These are phyloP conservation scores for Paraphoma sp. DNA, from an alignment of 2,329 filamentous ascomycete genomes.

Conservation along the genomic window DNA sequence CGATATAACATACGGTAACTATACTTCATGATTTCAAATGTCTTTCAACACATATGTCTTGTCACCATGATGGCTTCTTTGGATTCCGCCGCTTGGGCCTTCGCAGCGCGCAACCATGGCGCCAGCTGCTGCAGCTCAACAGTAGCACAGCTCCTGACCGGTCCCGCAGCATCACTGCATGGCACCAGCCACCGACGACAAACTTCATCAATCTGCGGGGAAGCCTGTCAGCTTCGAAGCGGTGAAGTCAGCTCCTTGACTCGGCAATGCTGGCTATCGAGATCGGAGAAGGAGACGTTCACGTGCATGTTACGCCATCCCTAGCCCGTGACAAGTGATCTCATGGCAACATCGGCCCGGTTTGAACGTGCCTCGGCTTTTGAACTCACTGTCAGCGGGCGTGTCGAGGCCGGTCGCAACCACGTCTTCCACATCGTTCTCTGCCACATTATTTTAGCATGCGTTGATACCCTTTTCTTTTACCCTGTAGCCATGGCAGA, in stretches of 20 bases:
- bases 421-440: not conserved
- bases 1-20: too few relatives aligned
- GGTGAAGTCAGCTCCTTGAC: not conserved
- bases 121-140: slow-evolving; percentile 10
- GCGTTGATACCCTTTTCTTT: slow-evolving; percentile 28
- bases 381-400: slow-evolving; percentile 4
- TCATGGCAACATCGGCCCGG: slow-evolving; percentile 16
- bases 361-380: slow-evolving; percentile 28
- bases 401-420: not conserved
- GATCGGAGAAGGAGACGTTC: not conserved
- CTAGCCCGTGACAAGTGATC: not conserved
- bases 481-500: slow-evolving; percentile 62
- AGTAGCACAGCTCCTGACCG: slow-evolving; percentile 20
- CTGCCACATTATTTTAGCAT: slow-evolving; percentile 18
- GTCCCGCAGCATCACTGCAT: slow-evolving; percentile 16
- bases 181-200: not conserved
- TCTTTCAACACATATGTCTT: too few relatives aligned
- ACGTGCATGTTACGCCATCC: slow-evolving; percentile 9
- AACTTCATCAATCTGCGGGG: not conserved
- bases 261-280: not conserved
- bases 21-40: too few relatives aligned
- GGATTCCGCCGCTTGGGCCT: not conserved
- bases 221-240: not conserved
- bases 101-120: not conserved
- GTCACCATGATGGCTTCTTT: not conserved